Conservation (phyloP, 306 rosid genomes). For the Gleditsia sinensis region DNA sequence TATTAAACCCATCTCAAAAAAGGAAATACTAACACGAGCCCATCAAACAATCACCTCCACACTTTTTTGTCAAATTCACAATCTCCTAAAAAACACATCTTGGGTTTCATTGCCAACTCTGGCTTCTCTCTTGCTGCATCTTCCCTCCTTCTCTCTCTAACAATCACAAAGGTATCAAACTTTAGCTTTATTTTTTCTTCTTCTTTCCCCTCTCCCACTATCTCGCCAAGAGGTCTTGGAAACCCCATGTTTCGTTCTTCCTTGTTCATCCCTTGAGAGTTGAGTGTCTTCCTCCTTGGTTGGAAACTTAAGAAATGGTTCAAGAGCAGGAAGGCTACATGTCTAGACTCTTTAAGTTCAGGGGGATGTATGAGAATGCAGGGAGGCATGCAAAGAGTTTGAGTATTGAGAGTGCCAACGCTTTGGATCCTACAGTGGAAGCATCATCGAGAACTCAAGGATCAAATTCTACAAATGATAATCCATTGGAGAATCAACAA, state of each 20-base stretch:
- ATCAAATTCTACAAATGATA: conserved; percentile 37
- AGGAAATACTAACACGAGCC: conserved; percentile 32
- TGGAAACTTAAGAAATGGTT: conserved; percentile 41
- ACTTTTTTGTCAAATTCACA: conserved; percentile 43
- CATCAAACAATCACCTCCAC: conserved; percentile 49
- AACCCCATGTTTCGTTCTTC: conserved; percentile 56
- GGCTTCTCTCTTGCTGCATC: conserved; percentile 24
- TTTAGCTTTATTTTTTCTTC: neutral
- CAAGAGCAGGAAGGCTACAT: conserved; percentile 49
- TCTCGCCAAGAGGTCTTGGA: conserved; percentile 30
- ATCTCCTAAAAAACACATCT: conserved; percentile 25
- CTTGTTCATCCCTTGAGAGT: conserved; percentile 37
- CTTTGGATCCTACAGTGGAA: conserved; percentile 43
- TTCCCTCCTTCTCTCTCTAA: conserved; percentile 25
- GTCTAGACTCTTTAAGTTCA: conserved; percentile 53
- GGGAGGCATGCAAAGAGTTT: conserved; percentile 69
- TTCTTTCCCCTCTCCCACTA: conserved; percentile 20
- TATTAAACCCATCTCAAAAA: conserved; percentile 35
- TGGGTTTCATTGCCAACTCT: conserved; percentile 37
- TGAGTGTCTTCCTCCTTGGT: conserved; percentile 16
- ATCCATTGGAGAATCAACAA: neutral
- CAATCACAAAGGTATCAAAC: conserved; percentile 11
- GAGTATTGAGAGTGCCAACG: conserved; percentile 55
- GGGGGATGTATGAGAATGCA: conserved; percentile 47
- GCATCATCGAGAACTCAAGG: conserved; percentile 44